These are phyloP conservation scores for Fraxinus quadrangulata DNA, from an alignment of 257 asterid species.

Conservation along the genomic window DNA sequence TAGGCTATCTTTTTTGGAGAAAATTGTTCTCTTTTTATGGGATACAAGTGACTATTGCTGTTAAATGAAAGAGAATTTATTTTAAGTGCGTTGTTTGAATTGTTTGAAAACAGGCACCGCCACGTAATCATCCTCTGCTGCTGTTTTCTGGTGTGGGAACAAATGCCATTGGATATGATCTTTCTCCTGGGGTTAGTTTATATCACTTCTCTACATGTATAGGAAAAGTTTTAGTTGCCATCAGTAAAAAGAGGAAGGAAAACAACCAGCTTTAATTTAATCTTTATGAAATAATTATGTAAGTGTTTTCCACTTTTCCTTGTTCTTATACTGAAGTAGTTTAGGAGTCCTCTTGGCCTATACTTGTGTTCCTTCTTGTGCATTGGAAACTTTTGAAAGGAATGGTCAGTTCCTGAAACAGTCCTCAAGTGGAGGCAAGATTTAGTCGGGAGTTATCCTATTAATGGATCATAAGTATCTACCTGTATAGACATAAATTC, in stretches of 20 bases:
- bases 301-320: constrained; percentile 3
- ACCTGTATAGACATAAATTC: neutral
- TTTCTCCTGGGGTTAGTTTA: constrained; percentile 80
- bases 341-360: neutral
- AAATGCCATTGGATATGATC: constrained; percentile 97
- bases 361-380: constrained; percentile 11
- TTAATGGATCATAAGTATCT: neutral
- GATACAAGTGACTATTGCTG: neutral
- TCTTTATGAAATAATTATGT: constrained; percentile 10
- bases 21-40: neutral
- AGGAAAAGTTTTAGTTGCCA: constrained; percentile 3
- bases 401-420: neutral
- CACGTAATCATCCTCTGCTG: constrained; percentile 86
- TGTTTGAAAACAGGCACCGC: constrained; percentile 61
- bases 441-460: constrained; percentile 3
- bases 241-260: neutral
- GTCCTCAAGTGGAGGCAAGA: constrained; percentile 12
- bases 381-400: neutral
- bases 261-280: neutral
- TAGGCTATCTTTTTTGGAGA: neutral
- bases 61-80: constrained; percentile 9
- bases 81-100: neutral
- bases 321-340: constrained; percentile 13
- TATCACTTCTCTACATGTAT: constrained; percentile 5
- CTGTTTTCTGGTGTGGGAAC: constrained; percentile 95